phyloP scores from a whole-genome alignment of 139 green algal species.

The Coelastrella sp. region DNA sequence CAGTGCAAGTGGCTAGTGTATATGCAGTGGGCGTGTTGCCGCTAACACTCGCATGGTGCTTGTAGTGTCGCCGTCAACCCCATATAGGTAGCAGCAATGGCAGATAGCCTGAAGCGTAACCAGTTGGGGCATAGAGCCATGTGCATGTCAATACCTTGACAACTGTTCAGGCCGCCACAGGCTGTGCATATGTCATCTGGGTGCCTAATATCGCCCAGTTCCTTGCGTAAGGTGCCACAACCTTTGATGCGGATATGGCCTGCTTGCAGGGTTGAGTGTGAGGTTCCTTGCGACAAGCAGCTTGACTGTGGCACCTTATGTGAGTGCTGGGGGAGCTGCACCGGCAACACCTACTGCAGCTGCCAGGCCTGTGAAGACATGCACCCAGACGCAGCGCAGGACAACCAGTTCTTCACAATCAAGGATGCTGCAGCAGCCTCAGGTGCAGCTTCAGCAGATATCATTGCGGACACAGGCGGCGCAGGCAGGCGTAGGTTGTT shows the following conservation, averaged over 20 bases:
- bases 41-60: no score
- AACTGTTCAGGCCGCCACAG: background rate
- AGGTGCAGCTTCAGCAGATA: slow-evolving; percentile 15
- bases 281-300: slow-evolving; percentile 61
- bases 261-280: slow-evolving; percentile 47
- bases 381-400: slow-evolving; percentile 44
- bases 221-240: no score
- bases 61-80: no score
- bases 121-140: background rate
- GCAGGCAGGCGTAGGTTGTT: background rate
- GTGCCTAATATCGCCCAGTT: no score
- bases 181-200: no score
- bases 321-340: slow-evolving; percentile 59
- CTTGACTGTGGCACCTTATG: slow-evolving; percentile 69
- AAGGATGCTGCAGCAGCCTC: slow-evolving; percentile 34
- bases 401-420: slow-evolving; percentile 62
- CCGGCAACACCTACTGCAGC: background rate
- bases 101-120: no score
- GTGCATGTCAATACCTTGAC: background rate
- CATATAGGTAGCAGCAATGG: no score
- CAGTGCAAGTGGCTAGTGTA: no score
- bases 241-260: background rate
- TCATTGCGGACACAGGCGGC: background rate
- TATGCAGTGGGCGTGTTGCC: no score
- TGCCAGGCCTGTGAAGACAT: slow-evolving; percentile 63